Percentiles rank a stretch among this genome's conserved stretches.
Evolutionary conservation across 2,329 filamentous ascomycete species (phyloP).

Genomic region (Diaporthe citrichinensis): DNA sequence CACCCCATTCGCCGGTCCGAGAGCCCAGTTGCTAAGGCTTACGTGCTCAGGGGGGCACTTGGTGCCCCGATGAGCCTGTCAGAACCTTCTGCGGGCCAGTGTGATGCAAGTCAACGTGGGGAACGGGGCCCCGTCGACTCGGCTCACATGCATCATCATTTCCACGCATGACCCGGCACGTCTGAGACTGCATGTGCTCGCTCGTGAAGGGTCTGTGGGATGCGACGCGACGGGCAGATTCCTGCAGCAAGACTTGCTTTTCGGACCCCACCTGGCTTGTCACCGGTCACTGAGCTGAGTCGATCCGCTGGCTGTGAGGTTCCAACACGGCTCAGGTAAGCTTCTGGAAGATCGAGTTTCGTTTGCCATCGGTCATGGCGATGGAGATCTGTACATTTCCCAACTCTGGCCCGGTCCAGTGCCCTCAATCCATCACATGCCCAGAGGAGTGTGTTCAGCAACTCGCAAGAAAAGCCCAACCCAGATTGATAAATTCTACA

Average conservation of each 20-base stretch:
- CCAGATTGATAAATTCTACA: conserved; percentile 17
- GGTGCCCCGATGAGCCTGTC: conserved; percentile 35
- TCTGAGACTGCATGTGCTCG: conserved; percentile 31
- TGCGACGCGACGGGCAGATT: conserved; percentile 13
- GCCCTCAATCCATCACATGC: conserved; percentile 12
- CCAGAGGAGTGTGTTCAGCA: background rate
- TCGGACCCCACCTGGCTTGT: background rate
- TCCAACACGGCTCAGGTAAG: conserved; percentile 23
- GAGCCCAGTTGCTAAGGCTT: conserved; percentile 22
- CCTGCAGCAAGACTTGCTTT: background rate
- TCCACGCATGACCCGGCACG: conserved; percentile 34
- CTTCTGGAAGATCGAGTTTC: conserved; percentile 32
- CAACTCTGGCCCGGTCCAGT: background rate
- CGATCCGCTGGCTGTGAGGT: background rate
- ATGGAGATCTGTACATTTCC: conserved; percentile 29
- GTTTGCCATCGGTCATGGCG: conserved; percentile 16
- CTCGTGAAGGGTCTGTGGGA: conserved; percentile 8
- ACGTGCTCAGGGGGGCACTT: conserved; percentile 29
- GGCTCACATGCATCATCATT: conserved; percentile 26
- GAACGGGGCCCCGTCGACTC: conserved; percentile 30
- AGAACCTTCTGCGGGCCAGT: conserved; percentile 37
- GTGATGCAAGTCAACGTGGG: conserved; percentile 41
- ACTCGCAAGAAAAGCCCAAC: conserved; percentile 7
- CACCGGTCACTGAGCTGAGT: background rate
- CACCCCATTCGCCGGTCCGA: conserved; percentile 19